A percentile compares a stretch with the other conserved stretches of the same genome.
phyloP scores from a whole-genome alignment of 2,329 filamentous ascomycete genomes.

The Pseudocercospora fuligena region DNA sequence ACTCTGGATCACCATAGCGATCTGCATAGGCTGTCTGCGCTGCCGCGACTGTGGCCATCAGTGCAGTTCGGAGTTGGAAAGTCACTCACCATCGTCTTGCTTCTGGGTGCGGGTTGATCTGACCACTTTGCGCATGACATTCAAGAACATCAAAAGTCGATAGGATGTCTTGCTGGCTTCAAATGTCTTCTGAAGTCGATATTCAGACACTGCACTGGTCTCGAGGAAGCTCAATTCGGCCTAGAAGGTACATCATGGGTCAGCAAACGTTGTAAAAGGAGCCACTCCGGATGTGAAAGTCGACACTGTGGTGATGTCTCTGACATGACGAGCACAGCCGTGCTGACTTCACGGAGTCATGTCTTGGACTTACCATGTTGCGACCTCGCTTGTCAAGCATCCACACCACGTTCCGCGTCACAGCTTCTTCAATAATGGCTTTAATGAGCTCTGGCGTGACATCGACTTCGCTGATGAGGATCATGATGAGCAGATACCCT shows the following conservation, averaged over 20 bases:
- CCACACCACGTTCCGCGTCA: conserved; percentile 35
- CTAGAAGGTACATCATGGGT: too few species aligned
- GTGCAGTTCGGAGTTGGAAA: too few species aligned
- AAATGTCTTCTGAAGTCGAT: conserved; percentile 30
- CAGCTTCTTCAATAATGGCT: conserved; percentile 31
- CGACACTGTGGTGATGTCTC: too few species aligned
- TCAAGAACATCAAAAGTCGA: conserved; percentile 31
- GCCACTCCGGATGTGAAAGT: too few species aligned
- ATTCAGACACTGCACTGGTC: conserved; percentile 23
- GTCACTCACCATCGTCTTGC: conserved; percentile 4
- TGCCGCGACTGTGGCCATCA: too few species aligned
- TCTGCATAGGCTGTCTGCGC: too few species aligned
- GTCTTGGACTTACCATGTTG: conserved; percentile 10
- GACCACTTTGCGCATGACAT: conserved; percentile 31
- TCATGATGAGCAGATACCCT: conserved; percentile 30
- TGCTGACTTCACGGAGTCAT: too few species aligned
- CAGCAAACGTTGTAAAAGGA: too few species aligned
- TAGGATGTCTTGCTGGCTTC: conserved; percentile 30
- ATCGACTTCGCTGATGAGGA: conserved; percentile 28
- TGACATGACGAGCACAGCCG: too few species aligned
- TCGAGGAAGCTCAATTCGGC: conserved; percentile 32
- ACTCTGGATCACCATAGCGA: too few species aligned
- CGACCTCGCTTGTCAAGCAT: conserved; percentile 29
- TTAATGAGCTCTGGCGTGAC: conserved; percentile 26
- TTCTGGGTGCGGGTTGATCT: conserved; percentile 4